Evolutionary conservation across 164 flowering plant species (phyloP).

Genomic region (Sedum album): DNA sequence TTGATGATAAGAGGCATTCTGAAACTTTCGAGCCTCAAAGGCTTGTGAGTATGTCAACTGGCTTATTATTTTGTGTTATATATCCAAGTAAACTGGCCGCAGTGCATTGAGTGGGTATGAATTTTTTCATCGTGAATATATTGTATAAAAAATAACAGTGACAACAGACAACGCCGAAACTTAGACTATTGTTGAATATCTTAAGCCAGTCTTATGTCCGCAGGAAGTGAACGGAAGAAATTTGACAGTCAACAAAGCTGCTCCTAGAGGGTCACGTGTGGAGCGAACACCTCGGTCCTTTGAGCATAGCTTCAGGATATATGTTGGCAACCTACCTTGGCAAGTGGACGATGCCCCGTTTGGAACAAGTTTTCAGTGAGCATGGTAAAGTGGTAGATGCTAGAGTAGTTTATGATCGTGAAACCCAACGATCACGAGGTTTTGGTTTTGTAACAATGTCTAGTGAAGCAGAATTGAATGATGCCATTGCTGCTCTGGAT

Average conservation of each 20-base stretch:
- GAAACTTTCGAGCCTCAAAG: too few species aligned
- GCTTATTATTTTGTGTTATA: neutral
- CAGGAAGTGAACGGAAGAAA: slow-evolving; percentile 65
- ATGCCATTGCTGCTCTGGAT: slow-evolving; percentile 37
- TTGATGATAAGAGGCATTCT: too few species aligned
- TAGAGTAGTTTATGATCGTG: slow-evolving; percentile 49
- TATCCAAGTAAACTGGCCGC: neutral
- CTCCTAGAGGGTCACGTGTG: slow-evolving; percentile 58
- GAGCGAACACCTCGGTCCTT: slow-evolving; percentile 21
- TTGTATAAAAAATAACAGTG: neutral
- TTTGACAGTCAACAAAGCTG: slow-evolving; percentile 70
- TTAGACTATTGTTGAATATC: neutral
- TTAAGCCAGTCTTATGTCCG: neutral
- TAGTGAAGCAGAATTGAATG: slow-evolving; percentile 23
- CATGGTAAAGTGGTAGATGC: slow-evolving; percentile 57
- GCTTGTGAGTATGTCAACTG: too few species aligned
- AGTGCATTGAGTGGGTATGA: neutral
- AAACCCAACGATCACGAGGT: slow-evolving; percentile 57
- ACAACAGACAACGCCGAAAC: too few species aligned
- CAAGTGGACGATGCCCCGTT: slow-evolving; percentile 45
- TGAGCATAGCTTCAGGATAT: slow-evolving; percentile 35
- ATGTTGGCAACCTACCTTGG: slow-evolving; percentile 69
- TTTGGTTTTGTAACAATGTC: slow-evolving; percentile 56
- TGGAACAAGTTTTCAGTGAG: slow-evolving; percentile 55
- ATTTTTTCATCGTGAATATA: neutral